Base-by-base conservation (phyloP, 495 filamentous ascomycete species). In the Gamarada debralockiae region DNA sequence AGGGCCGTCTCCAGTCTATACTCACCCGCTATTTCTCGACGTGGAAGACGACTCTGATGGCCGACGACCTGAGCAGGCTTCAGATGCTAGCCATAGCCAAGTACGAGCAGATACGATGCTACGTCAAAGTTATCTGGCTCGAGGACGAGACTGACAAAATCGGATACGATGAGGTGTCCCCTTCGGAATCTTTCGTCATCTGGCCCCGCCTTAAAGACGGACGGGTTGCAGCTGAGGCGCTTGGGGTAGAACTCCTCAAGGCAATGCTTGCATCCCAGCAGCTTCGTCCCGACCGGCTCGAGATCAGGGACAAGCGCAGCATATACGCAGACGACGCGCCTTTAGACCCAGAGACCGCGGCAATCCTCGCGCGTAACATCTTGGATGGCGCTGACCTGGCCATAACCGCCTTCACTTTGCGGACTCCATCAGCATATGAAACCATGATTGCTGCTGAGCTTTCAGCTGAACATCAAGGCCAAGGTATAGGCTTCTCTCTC, bases 331-430 rank as follows among this genome's bases (percentile, higher is more conserved):
- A 44, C 41, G 9, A 23, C 41, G 25, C 27, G 45, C 27, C 25
- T 48, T 48, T 34, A 48, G 45, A 48, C 45, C 45, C 45, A 34
- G 45, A 48, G 45, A 48, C 18, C 45, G 45, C 45, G 45, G 45
- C 25, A 48, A 48, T 48, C 45, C 45, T 48, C 45, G 45, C 45
- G 45, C 45, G 45, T 48, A 48, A 48, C 31, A 48, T 48, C 45
- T 48, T 48, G 45, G 45, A 48, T 36, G 45, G 45, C 29, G 27
- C 31, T 48, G 45, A 48, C 45, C 45, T 48, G 45, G 45, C 45
- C 45, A 15, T 48, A 34, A 48, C 45, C 45, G 45, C 45, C 45
- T 34, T 48, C 45, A 48, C 29, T 34, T 48, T 48, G 45, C 31
- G 27, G 45, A 48, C 9, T 10, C 24, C 25, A 48, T 48, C 27